phyloP scores from a whole-genome alignment of 768 basidiomycete species.

The Leccinum uliginosum region DNA sequence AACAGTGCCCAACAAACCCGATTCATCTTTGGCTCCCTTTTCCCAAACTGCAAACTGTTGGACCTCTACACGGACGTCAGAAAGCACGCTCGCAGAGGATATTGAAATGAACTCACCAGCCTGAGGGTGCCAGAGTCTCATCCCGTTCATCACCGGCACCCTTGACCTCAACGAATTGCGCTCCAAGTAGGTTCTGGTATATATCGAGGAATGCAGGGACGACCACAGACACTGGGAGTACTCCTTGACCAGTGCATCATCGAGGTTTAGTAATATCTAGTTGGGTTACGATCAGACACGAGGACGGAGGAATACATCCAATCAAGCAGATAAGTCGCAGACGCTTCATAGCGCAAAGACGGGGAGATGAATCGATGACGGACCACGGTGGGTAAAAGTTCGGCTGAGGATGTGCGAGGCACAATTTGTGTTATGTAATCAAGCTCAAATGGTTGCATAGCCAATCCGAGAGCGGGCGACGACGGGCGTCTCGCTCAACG shows the following conservation, averaged over 20 bases:
- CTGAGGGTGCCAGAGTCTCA: conserved; percentile 80
- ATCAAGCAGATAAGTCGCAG: no score
- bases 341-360: no score
- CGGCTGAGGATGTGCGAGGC: no score
- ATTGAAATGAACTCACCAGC: conserved; percentile 39
- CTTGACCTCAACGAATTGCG: conserved; percentile 53
- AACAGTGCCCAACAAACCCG: conserved; percentile 80
- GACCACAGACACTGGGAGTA: conserved; percentile 79
- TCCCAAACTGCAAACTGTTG: conserved; percentile 83
- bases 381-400: no score
- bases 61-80: conserved; percentile 46
- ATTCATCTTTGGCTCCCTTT: conserved; percentile 61
- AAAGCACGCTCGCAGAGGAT: neutral
- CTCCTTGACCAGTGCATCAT: conserved; percentile 75
- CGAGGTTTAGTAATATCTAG: conserved; percentile 46
- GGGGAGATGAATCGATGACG: no score
- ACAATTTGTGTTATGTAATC: no score
- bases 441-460: no score
- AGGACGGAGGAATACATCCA: neutral
- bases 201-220: conserved; percentile 76
- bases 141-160: conserved; percentile 53
- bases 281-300: neutral
- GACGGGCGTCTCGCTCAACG: no score
- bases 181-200: conserved; percentile 75
- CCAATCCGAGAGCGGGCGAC: no score